phyloP scores from a whole-genome alignment of 352 stramenopile species.

The Globisporangium orthogonon region DNA sequence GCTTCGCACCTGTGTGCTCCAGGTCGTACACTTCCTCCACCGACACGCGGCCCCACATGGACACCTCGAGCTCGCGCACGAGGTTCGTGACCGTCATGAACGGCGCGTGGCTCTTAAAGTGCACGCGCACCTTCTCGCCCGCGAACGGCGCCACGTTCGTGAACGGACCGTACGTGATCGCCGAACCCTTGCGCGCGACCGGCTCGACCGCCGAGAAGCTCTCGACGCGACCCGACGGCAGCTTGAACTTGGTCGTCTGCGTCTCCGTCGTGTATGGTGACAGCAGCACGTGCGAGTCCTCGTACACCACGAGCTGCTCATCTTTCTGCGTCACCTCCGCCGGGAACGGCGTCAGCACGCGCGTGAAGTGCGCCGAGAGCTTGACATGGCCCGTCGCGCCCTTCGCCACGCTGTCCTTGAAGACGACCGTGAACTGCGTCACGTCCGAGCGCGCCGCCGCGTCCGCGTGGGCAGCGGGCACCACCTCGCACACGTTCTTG shows the following conservation, averaged over 20 bases:
- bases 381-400: conserved; percentile 59
- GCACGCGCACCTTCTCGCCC: conserved; percentile 39
- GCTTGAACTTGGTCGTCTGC: conserved; percentile 84
- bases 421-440: conserved; percentile 63
- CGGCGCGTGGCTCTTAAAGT: conserved; percentile 85
- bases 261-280: conserved; percentile 72
- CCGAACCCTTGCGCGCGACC: conserved; percentile 61
- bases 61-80: conserved; percentile 85
- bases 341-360: conserved; percentile 72
- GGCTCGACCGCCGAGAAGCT: conserved; percentile 54
- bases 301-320: conserved; percentile 81
- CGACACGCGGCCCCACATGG: conserved; percentile 86
- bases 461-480: conserved; percentile 29
- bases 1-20: conserved; percentile 75
- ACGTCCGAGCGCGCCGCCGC: conserved; percentile 22
- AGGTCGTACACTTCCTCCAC: conserved; percentile 87
- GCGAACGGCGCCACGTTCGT: conserved; percentile 44
- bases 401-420: conserved; percentile 49
- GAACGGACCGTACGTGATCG: conserved; percentile 78
- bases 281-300: conserved; percentile 53
- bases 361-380: conserved; percentile 73
- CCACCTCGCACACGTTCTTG: conserved; percentile 63
- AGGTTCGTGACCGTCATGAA: conserved; percentile 85
- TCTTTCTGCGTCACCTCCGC: conserved; percentile 73
- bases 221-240: conserved; percentile 69